Conservation (phyloP, 2,329 filamentous ascomycete genomes). For the Ophiognomonia clavigignenti-juglandacearum region DNA sequence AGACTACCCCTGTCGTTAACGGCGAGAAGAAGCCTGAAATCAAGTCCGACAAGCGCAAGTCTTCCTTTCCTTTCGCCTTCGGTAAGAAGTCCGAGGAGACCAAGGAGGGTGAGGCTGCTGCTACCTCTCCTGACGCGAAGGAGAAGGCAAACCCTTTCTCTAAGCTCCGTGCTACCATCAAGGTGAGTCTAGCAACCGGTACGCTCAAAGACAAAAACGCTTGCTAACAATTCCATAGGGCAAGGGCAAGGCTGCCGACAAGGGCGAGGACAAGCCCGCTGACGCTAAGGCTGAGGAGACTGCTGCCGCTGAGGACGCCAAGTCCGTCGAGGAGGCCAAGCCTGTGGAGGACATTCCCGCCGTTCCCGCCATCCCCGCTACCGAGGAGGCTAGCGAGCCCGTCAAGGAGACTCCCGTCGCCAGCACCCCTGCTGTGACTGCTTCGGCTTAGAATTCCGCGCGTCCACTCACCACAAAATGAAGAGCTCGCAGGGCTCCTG, state of each 20-base stretch:
- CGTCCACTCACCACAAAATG: constrained; percentile 5
- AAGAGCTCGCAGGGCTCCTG: constrained; percentile 3
- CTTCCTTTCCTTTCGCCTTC: constrained; percentile 68
- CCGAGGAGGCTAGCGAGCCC: constrained; percentile 24
- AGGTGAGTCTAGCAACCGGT: constrained; percentile 19
- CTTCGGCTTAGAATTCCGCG: constrained; percentile 40
- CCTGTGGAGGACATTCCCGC: constrained; percentile 26
- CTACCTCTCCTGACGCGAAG: constrained; percentile 34
- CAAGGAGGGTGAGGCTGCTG: constrained; percentile 46
- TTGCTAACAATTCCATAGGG: constrained; percentile 17
- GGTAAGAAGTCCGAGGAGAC: constrained; percentile 71
- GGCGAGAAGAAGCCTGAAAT: constrained; percentile 55
- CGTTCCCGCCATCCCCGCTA: constrained; percentile 22
- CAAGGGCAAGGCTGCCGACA: constrained; percentile 33
- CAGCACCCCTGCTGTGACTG: constrained; percentile 43
- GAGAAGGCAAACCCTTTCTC: constrained; percentile 56
- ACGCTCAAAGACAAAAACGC: not conserved
- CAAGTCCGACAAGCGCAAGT: constrained; percentile 77
- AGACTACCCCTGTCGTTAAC: constrained; percentile 38
- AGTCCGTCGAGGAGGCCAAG: constrained; percentile 26
- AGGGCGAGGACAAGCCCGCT: constrained; percentile 34
- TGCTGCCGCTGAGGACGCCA: constrained; percentile 25
- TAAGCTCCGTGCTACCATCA: constrained; percentile 55
- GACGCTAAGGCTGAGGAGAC: constrained; percentile 26
- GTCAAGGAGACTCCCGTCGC: constrained; percentile 32